Evolutionary conservation across 2,329 filamentous ascomycete species (phyloP), one percentile per base, ranked within the genome.

Genomic region (Colletotrichum sp.): DNA sequence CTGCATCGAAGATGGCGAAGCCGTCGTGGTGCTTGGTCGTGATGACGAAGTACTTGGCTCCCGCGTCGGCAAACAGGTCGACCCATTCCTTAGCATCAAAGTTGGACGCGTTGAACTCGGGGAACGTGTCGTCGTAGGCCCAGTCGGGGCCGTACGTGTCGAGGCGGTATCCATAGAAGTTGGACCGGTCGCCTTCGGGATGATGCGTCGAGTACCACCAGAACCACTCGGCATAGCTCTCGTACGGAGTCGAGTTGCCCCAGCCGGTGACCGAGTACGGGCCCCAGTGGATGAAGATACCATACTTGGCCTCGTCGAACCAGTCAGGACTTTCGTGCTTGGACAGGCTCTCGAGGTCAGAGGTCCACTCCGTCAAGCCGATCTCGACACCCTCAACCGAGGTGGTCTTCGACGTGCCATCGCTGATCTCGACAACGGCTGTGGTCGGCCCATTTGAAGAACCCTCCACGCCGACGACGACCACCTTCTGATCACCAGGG

Each of bases 221-320:
- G 81, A 84, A 87, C 85, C 85, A 87, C 77, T 88, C 86, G 1
- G 86, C 84, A 66, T 88, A 88, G 32, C 82, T 84, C 76, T 88
- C 86, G 67, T 85, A 78, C 1, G 82, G 80, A 4, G 82, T 81
- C 6, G 83, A 83, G 77, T 87, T 86, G 5, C 90, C 90, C 89
- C 90, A 92, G 5, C 87, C 90, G 0, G 90, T 88, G 1, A 92
- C 90, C 0, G 89, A 82, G 77, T 91, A 92, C 0, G 87, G 83
- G 1, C 90, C 90, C 89, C 90, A 92, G 76, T 92, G 90, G 55
- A 92, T 89, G 79, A 92, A 92, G 49, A 92, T 92, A 1, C 91
- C 90, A 76, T 85, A 92, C 73, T 92, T 92, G 26, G 85, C 88
- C 57, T 87, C 84, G 70, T 89, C 85, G 77, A 87, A 92, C 90